phyloP scores from a whole-genome alignment of 306 rosid species.

The Pyrus bretschneideri region DNA sequence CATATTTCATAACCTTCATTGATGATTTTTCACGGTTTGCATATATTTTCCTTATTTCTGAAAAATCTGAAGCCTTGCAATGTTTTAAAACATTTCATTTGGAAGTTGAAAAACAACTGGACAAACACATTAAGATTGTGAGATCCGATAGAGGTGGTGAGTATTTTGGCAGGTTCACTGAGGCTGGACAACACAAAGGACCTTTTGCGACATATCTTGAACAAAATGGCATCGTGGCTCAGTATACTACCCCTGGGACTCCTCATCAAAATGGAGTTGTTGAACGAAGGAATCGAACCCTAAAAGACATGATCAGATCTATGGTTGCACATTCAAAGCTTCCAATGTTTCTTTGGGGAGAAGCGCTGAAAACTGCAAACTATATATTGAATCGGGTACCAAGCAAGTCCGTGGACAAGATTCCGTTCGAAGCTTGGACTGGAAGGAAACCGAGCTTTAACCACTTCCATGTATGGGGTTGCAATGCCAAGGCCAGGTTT shows the following conservation, averaged over 20 bases:
- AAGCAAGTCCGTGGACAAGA: fast-evolving
- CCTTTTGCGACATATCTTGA: too few species aligned
- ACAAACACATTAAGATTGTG: too few species aligned
- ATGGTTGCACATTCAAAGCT: background rate
- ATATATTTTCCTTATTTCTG: too few species aligned
- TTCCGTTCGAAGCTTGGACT: background rate
- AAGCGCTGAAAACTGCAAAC: background rate
- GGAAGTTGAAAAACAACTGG: too few species aligned
- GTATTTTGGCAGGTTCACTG: too few species aligned
- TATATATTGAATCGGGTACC: background rate
- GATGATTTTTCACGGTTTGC: too few species aligned
- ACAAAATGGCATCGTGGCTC: too few species aligned
- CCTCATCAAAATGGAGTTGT: background rate
- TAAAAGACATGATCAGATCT: background rate
- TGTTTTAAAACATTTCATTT: too few species aligned
- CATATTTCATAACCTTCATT: too few species aligned
- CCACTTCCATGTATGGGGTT: background rate
- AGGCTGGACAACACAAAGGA: too few species aligned
- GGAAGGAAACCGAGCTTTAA: fast-evolving
- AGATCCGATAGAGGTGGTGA: too few species aligned
- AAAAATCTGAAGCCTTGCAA: too few species aligned
- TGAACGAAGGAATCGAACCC: background rate
- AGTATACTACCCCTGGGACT: background rate
- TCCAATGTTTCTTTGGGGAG: background rate
- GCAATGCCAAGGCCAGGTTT: background rate